Evolutionary conservation across 495 filamentous ascomycete species (phyloP).

Genomic region (Xylaria sp.): DNA sequence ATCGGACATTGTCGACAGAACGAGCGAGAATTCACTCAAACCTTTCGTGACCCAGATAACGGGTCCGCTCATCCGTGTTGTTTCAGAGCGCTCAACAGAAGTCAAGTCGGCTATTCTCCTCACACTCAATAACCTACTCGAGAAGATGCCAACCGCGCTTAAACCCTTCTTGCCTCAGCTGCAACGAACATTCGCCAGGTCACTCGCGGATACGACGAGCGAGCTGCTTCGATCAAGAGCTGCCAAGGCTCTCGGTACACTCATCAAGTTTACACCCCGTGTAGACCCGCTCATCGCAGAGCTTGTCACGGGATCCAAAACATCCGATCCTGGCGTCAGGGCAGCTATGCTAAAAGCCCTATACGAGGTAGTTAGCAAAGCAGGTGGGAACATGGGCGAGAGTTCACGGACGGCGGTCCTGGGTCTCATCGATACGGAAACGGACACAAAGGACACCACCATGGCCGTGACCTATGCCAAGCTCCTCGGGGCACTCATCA

Average conservation of each 20-base stretch:
- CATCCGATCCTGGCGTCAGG: slow-evolving; percentile 83
- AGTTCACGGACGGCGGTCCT: slow-evolving; percentile 81
- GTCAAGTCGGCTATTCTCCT: slow-evolving; percentile 94
- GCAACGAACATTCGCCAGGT: slow-evolving; percentile 95
- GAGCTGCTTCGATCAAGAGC: slow-evolving; percentile 86
- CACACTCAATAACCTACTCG: slow-evolving; percentile 91
- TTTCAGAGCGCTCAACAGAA: slow-evolving; percentile 92
- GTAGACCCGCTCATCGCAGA: slow-evolving; percentile 88
- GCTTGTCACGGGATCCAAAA: slow-evolving; percentile 91
- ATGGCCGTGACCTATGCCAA: slow-evolving; percentile 90
- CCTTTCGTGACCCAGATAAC: slow-evolving; percentile 98
- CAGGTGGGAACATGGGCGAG: slow-evolving; percentile 92
- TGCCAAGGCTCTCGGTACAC: slow-evolving; percentile 92
- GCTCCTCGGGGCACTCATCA: slow-evolving; percentile 86
- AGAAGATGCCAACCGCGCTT: slow-evolving; percentile 94
- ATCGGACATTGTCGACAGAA: slow-evolving; percentile 92
- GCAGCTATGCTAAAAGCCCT: slow-evolving; percentile 98
- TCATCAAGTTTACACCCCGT: slow-evolving; percentile 94
- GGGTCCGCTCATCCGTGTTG: slow-evolving; percentile 94
- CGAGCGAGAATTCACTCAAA: slow-evolving; percentile 80
- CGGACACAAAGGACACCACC: slow-evolving; percentile 71
- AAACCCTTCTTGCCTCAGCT: slow-evolving; percentile 98
- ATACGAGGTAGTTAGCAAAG: slow-evolving; percentile 95
- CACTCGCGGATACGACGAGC: slow-evolving; percentile 89
- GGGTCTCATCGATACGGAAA: slow-evolving; percentile 83